Conservation (phyloP, 2,329 filamentous ascomycete species). For the Nemania bipapillata region DNA sequence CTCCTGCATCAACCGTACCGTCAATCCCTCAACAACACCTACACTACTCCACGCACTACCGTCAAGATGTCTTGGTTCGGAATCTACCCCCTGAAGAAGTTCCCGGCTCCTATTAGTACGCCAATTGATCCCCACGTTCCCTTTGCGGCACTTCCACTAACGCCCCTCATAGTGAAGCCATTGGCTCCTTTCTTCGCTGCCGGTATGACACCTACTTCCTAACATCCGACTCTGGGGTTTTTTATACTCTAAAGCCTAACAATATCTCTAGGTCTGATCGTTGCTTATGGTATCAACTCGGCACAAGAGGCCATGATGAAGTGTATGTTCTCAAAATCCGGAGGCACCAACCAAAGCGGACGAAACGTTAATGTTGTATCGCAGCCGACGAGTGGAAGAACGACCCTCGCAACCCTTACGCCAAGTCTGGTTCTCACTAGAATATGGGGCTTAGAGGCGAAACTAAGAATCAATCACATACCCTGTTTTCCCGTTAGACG, state of each 20-base stretch:
- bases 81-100: conserved; percentile 76
- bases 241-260: conserved; percentile 21
- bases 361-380: conserved; percentile 31
- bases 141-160: conserved; percentile 42
- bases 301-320: conserved; percentile 79
- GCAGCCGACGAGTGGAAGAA: conserved; percentile 95
- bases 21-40: conserved; percentile 53
- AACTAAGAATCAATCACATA: conserved; percentile 38
- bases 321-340: conserved; percentile 64
- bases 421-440: conserved; percentile 61
- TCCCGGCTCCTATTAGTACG: conserved; percentile 80
- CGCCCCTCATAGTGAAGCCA: conserved; percentile 75
- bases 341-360: background rate
- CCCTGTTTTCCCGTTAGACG: conserved; percentile 44
- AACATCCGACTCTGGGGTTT: background rate
- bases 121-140: conserved; percentile 54
- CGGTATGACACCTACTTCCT: conserved; percentile 70
- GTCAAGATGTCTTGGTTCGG: conserved; percentile 80
- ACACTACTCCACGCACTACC: conserved; percentile 50
- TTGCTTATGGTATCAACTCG: conserved; percentile 92
- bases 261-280: conserved; percentile 73
- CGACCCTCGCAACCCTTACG: conserved; percentile 86
- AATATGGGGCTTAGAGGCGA: conserved; percentile 17
- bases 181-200: conserved; percentile 94
- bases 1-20: conserved; percentile 34